These are phyloP conservation scores for Zelopaecilomyces penicillatus DNA, from an alignment of 2,329 filamentous ascomycete species.

Conservation along the genomic window DNA sequence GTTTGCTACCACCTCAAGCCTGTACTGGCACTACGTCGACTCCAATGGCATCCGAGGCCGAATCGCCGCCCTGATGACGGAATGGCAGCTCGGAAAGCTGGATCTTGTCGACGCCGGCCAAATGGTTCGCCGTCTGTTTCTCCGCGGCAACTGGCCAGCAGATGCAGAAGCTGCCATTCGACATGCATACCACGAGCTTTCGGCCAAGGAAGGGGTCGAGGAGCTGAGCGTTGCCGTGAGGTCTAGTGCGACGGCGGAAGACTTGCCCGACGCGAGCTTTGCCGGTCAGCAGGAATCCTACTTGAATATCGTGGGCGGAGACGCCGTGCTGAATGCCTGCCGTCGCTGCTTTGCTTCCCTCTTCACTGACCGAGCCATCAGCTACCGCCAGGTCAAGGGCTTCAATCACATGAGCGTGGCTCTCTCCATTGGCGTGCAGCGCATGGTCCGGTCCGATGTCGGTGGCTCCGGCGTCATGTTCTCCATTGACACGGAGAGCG, in stretches of 20 bases:
- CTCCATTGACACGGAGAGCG: conserved; percentile 30
- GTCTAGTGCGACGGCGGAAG: conserved; percentile 30
- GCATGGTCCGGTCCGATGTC: conserved; percentile 25
- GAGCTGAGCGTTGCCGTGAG: conserved; percentile 27
- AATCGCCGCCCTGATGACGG: conserved; percentile 17
- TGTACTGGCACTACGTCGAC: conserved; percentile 26
- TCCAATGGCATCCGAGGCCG: conserved; percentile 22
- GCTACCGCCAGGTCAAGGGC: conserved; percentile 20
- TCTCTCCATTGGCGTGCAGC: conserved; percentile 21
- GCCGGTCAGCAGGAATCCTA: conserved; percentile 30
- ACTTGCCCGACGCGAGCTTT: conserved; percentile 30
- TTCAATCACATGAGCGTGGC: conserved; percentile 20
- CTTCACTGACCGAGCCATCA: conserved; percentile 29
- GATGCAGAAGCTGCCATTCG: conserved; percentile 20
- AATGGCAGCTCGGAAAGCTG: conserved; percentile 21
- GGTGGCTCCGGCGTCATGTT: conserved; percentile 31
- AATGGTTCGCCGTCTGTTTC: conserved; percentile 20
- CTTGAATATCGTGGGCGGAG: conserved; percentile 25
- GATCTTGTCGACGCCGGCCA: conserved; percentile 23
- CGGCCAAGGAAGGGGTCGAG: conserved; percentile 10
- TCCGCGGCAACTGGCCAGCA: conserved; percentile 22
- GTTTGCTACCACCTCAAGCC: conserved; percentile 25
- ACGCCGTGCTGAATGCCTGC: conserved; percentile 24
- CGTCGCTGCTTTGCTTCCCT: conserved; percentile 29
- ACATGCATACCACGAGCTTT: conserved; percentile 20